A percentile compares a stretch with the other conserved stretches of the same genome.
phyloP scores from a whole-genome alignment of 257 asterid species.

The Rauvolfia tetraphylla region DNA sequence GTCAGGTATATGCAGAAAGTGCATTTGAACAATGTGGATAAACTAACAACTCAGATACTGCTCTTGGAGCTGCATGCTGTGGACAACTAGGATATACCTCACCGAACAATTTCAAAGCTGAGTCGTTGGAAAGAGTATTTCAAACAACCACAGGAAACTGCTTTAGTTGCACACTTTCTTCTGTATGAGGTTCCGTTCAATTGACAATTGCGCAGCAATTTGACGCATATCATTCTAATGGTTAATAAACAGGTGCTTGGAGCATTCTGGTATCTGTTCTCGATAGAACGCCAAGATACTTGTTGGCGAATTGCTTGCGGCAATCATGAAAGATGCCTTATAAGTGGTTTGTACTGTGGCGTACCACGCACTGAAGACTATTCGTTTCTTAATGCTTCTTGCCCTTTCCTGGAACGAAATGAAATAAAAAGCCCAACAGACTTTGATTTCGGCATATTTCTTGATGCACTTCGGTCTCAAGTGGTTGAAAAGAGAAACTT shows the following conservation, averaged over 20 bases:
- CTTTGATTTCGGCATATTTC: conserved; percentile 62
- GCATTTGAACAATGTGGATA: no score
- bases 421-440: conserved; percentile 22
- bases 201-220: no score
- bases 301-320: conserved; percentile 55
- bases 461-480: conserved; percentile 56
- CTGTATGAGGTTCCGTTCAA: no score
- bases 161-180: no score
- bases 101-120: no score
- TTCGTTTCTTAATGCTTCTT: conserved; percentile 34
- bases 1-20: no score
- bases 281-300: conserved; percentile 50
- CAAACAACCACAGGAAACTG: no score
- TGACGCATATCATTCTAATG: background rate
- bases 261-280: conserved; percentile 62
- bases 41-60: no score
- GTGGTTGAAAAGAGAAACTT: conserved; percentile 40
- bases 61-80: no score
- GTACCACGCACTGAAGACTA: background rate
- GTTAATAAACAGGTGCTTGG: conserved; percentile 37
- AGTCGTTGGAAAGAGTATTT: no score
- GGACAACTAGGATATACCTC: no score
- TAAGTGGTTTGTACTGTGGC: conserved; percentile 37
- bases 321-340: conserved; percentile 4
- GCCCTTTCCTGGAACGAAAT: conserved; percentile 40